Base-by-base conservation (phyloP, 352 stramenopile species). In the Phytophthora hibernalis region DNA sequence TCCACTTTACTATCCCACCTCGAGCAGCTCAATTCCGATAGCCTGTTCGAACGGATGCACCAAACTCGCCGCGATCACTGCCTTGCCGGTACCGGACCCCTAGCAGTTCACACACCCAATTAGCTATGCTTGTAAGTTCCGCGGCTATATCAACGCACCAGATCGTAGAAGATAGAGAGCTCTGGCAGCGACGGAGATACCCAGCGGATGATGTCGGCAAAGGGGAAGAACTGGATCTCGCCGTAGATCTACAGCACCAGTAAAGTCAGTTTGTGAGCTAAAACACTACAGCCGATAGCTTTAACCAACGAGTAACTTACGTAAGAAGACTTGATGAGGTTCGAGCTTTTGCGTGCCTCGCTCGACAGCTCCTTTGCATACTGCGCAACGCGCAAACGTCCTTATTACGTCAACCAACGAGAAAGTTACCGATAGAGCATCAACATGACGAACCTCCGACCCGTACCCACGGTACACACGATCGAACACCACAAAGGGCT, bases 191-290 rank as follows among this genome's bases (percentile, higher is more conserved):
- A 81, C 5, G 85, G 74, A 15, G 81, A 79, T 28, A 94, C 69
- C 60, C 67, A 92, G 26, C 79, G 78, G 28, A 96, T 81, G 7
- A 83, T 79, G 21, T 93, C 80, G 1, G 83, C 88, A 60, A 96
- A 96, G 16, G 85, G 85, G 50, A 96, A 95, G 60, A 96, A 96
- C 28, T 83, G 38, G 48, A 96, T 93, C 61, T 96, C 88, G 16
- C 88, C 88, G 45, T 95, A 96, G 42, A 94, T 82, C 87, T 96
- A 61, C 35, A 26, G 8, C 26, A 60, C 8, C 31, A 15, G n/a
- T 22, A 56, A 30, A 13, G 3, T 20, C 12, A 11, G 42, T 16
- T 48, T 16, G 42, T 48, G 10, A 44, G 42, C 7, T 20, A 18
- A n/a, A 28, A 11, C 22, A 26, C 42, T 26, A 48, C 2, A 16